Base-by-base conservation (phyloP, 345 rosid genomes). In the Turnera subulata region DNA sequence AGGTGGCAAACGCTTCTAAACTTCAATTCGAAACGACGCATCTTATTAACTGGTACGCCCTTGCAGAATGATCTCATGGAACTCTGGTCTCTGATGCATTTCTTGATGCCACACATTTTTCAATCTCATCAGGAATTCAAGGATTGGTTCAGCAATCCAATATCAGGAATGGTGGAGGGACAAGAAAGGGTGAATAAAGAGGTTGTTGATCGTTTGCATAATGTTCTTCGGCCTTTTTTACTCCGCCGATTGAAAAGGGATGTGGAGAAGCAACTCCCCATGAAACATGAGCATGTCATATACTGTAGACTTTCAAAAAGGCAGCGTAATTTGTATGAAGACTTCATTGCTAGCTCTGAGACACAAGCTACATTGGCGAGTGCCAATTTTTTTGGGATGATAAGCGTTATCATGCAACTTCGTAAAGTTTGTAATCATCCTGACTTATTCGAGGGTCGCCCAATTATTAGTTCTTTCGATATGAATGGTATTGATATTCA, bases 381-480 rank as follows among this genome's bases (percentile, higher is more conserved):
- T 78, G 70, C 90, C 66, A 94, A 87, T 68, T 94, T 94, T 71
- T 90, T 94, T 78, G 99, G 97, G 68, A 94, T 94, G 99, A 94
- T 94, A 66, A 90, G 97, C 69, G 76, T 94, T 71, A 90, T 94
- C 65, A 94, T 94, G 99, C 99, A 94, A 63, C 91, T 94, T 63
- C 97, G 99, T 54, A 94, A 94, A 80, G 99, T 94, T 59, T 94
- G 99, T 70, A 94, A 94, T 71, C 99, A 94, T 74, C 99, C 99
- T 14, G 97, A 94, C 68, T 82, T 94, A 64, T 94, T 94, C 74
- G 99, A 94, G 76, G 99, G 99, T 21, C 97, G 99, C 46, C 96
- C 99, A 55, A 94, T 94, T 58, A 83, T 94, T 60, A 94, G 99
- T 65, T 94, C 99, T 50, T 88, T 85, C 70, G 99, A 94, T 75